A percentile compares a stretch with the other conserved stretches of the same genome.
Evolutionary conservation across 495 filamentous ascomycete genomes (phyloP).

Genomic region (Sphaerosporella brunnea): DNA sequence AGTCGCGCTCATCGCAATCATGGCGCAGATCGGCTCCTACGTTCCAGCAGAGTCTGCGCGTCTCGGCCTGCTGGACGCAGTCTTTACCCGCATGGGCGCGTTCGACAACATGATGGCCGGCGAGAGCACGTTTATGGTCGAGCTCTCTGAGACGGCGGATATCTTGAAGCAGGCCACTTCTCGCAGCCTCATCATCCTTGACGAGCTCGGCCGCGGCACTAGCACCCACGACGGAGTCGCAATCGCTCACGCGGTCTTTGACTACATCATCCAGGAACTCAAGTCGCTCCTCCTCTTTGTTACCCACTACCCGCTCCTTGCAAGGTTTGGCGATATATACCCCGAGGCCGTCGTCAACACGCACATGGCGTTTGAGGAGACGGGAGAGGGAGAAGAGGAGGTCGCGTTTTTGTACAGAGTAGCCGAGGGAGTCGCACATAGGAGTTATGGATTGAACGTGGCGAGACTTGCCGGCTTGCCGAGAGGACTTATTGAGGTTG

Average conservation of each 20-base stretch:
- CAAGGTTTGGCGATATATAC: constrained; percentile 50
- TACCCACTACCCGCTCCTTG: constrained; percentile 86
- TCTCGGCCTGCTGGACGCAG: constrained; percentile 72
- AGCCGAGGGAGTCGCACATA: constrained; percentile 73
- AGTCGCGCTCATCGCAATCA: constrained; percentile 76
- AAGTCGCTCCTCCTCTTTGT: constrained; percentile 77
- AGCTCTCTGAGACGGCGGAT: constrained; percentile 75
- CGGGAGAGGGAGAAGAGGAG: constrained; percentile 26
- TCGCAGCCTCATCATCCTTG: constrained; percentile 71
- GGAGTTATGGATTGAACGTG: constrained; percentile 88
- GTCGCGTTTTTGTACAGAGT: constrained; percentile 76
- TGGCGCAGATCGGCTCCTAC: constrained; percentile 89
- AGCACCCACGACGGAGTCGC: constrained; percentile 90
- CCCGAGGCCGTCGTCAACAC: constrained; percentile 27
- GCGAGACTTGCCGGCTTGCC: constrained; percentile 75
- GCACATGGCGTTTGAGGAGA: constrained; percentile 32
- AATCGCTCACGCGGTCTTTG: constrained; percentile 81
- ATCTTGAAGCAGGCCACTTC: constrained; percentile 78
- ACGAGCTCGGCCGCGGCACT: constrained; percentile 86
- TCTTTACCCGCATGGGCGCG: constrained; percentile 93
- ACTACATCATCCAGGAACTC: constrained; percentile 58
- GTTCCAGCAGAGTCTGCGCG: constrained; percentile 60
- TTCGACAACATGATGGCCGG: constrained; percentile 91
- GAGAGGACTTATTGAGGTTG: constrained; percentile 52
- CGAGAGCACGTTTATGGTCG: constrained; percentile 94